A percentile compares a stretch with the other conserved stretches of the same genome.
These are phyloP conservation scores for Boletus subparvulus DNA, from an alignment of 768 basidiomycete species.

Conservation along the genomic window DNA sequence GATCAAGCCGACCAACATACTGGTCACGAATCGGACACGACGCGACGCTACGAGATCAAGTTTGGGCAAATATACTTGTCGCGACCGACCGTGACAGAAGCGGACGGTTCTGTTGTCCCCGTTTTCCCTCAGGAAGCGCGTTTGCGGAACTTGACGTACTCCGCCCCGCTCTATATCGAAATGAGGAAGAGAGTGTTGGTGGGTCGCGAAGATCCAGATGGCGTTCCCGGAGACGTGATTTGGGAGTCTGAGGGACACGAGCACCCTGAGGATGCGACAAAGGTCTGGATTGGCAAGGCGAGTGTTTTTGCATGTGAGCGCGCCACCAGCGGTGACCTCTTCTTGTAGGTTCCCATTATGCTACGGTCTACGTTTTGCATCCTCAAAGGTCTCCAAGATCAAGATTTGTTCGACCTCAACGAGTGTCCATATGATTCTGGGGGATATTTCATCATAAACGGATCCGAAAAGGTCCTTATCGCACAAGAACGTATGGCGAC, in stretches of 20 bases:
- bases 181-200: conserved; percentile 84
- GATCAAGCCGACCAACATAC: conserved; percentile 97
- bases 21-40: conserved; percentile 76
- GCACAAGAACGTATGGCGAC: conserved; percentile 99
- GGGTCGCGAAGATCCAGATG: conserved; percentile 79
- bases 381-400: conserved; percentile 72
- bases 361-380: conserved; percentile 94
- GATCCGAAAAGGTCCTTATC: conserved; percentile 99
- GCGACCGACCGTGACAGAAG: conserved; percentile 90
- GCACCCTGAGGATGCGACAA: conserved; percentile 60
- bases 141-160: conserved; percentile 92
- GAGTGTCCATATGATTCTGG: conserved; percentile 99
- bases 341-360: conserved; percentile 91
- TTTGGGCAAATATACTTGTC: conserved; percentile 98
- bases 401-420: conserved; percentile 85
- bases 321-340: conserved; percentile 13
- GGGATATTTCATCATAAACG: conserved; percentile 99
- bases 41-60: conserved; percentile 93
- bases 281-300: conserved; percentile 96
- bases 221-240: conserved; percentile 73
- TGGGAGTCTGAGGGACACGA: conserved; percentile 78
- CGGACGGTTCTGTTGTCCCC: conserved; percentile 90
- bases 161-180: conserved; percentile 92
- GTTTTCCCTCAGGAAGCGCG: conserved; percentile 98
- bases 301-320: conserved; percentile 20